Base-by-base conservation (phyloP, 1,139 yeast species). In the Eremothecium coryli region DNA sequence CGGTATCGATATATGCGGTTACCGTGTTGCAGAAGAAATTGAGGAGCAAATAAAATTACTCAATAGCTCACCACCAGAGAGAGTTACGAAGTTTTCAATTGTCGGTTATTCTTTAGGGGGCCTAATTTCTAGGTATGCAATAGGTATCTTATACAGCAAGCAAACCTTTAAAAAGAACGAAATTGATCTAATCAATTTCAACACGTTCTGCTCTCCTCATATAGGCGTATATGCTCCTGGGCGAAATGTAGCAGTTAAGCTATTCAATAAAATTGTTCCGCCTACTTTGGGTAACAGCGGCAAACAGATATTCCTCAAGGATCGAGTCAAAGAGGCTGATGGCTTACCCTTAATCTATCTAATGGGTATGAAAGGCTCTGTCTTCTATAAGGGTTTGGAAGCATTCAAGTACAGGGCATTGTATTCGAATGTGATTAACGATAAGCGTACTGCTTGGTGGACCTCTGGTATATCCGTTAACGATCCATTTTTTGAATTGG, bases 21-120 rank as follows among this genome's bases (percentile, higher is more conserved):
- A 75, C 38, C 63, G 94, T 24, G 80, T 82, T 4, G 75, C 82
- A 1, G 71, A 70, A 38, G 95, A 84, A 56, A 75, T 84, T 31
- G 53, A 65, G 18, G 54, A 49, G 2, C 71, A 72, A 45, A 65
- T 78, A 3, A 50, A 54, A 4, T 39, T 41, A 16, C 36, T 37
- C 2, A 46, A 44, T 3, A 44, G 42, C 11, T 8, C 13, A 12
- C 10, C 10, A 14, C 12, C 18, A 6, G 22, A 18, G n/a, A 13
- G 13, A 5, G 73, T 77, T 8, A 61, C 65, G 10, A 73, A 73
- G 47, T 62, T 84, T 39, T 79, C 93, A 1, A 63, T 84, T 10
- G 66, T 79, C 11, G 95, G 95, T 2, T 85, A 82, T 55, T 82
- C 94, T 0, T 60, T 85, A 33, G 95, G 95, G 7, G 95, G 95